These are phyloP conservation scores for Zymoseptoria pseudotritici DNA, from an alignment of 2,329 filamentous ascomycete species.

Conservation along the genomic window DNA sequence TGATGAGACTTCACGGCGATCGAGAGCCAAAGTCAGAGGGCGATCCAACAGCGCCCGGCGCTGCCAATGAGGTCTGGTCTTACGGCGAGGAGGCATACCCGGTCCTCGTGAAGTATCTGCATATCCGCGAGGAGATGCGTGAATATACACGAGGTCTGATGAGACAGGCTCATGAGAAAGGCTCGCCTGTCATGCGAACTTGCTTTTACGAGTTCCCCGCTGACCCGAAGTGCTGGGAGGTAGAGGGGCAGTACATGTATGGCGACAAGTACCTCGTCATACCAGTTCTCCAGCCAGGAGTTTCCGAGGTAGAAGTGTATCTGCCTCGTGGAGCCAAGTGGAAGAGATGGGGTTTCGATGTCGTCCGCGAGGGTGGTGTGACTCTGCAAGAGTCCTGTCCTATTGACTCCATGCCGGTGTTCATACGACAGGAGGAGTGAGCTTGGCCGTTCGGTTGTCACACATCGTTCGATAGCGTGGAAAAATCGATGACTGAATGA, in stretches of 20 bases:
- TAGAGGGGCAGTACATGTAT: conserved; percentile 59
- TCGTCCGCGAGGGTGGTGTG: conserved; percentile 17
- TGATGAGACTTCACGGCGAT: conserved; percentile 61
- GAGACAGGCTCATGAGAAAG: conserved; percentile 52
- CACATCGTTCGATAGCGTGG: background rate
- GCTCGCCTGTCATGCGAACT: conserved; percentile 54
- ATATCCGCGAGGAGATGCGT: conserved; percentile 50
- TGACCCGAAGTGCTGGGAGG: conserved; percentile 48
- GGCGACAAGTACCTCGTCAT: conserved; percentile 52
- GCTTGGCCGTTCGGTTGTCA: background rate
- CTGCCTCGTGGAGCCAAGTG: conserved; percentile 45
- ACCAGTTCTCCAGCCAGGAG: conserved; percentile 47
- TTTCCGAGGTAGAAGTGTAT: conserved; percentile 44
- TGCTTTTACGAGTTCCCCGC: conserved; percentile 58
- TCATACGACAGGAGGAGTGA: conserved; percentile 6
- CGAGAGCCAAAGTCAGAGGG: conserved; percentile 50
- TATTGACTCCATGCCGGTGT: conserved; percentile 18
- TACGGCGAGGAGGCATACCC: conserved; percentile 55
- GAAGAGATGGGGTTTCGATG: conserved; percentile 34
- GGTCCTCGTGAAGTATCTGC: conserved; percentile 54
- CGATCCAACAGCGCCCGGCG: conserved; percentile 38
- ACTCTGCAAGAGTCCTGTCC: conserved; percentile 13
- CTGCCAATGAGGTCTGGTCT: conserved; percentile 58
- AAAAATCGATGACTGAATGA: background rate
- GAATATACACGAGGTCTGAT: conserved; percentile 53